These are phyloP conservation scores for Thelonectria discophora DNA, from an alignment of 2,329 filamentous ascomycete genomes.

Conservation along the genomic window DNA sequence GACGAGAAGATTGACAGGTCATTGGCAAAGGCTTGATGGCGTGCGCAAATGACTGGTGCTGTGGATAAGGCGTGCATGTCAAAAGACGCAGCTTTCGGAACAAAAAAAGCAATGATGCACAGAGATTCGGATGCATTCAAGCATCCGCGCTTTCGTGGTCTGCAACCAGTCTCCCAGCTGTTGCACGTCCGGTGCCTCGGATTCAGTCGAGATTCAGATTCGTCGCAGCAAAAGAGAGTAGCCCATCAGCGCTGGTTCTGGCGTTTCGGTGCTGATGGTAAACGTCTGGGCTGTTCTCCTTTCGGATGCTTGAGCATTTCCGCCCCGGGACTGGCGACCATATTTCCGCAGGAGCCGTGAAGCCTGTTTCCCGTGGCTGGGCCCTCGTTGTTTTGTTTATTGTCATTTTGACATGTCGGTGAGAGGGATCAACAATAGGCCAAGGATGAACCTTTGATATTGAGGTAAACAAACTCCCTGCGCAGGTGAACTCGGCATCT, in stretches of 20 bases:
- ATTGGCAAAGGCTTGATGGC: background rate
- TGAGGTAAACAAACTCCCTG: too few relatives aligned
- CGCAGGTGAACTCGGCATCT: conserved; percentile 13
- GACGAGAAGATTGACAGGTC: background rate
- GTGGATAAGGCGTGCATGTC: background rate
- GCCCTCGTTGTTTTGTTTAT: background rate
- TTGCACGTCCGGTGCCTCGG: conserved; percentile 17
- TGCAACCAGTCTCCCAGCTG: background rate
- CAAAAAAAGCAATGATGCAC: background rate
- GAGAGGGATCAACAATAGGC: background rate
- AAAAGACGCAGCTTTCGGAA: background rate
- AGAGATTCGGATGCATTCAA: background rate
- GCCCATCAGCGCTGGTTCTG: background rate
- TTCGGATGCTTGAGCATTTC: background rate
- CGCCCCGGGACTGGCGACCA: background rate
- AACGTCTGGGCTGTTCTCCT: background rate
- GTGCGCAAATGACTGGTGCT: conserved; percentile 3
- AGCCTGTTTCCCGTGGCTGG: background rate
- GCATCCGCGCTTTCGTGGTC: background rate
- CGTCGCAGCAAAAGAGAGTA: background rate
- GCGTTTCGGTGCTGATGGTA: background rate
- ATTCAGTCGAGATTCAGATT: conserved; percentile 18
- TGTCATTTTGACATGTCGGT: background rate
- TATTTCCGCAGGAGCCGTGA: background rate
- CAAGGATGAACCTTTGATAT: background rate